A percentile compares a stretch with the other conserved stretches of the same genome.
Conservation (phyloP, 192 early-diverging fungal genomes). For the Rhizophlyctis rosea region DNA sequence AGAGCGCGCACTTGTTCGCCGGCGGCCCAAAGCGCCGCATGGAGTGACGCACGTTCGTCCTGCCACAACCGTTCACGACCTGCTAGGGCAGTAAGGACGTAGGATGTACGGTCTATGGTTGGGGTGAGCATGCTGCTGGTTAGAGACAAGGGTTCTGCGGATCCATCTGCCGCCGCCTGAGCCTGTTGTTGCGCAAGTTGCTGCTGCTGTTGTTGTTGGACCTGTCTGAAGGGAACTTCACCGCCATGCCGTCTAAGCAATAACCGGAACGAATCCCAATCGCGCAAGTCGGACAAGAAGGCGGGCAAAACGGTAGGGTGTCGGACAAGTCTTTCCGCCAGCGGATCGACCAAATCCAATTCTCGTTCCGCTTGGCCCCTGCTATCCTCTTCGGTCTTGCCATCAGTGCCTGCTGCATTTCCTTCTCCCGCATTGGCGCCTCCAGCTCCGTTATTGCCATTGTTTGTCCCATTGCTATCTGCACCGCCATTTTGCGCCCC, state of each 20-base stretch:
- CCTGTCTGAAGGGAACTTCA: conserved; percentile 6
- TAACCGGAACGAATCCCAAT: conserved; percentile 34
- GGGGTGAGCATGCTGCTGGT: background rate
- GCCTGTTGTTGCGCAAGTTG: background rate
- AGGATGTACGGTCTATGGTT: background rate
- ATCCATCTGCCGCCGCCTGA: background rate
- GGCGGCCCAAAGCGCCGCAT: conserved; percentile 25
- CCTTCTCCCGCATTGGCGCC: background rate
- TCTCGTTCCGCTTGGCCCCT: background rate
- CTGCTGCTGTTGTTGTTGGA: conserved; percentile 1
- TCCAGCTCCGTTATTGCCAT: background rate
- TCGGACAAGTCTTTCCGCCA: conserved; percentile 22
- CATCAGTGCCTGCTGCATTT: background rate
- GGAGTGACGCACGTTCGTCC: conserved; percentile 25
- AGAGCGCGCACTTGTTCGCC: conserved; percentile 28
- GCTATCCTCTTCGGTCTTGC: background rate
- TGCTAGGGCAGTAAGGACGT: conserved; percentile 12
- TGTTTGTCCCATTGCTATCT: background rate
- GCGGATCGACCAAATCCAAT: conserved; percentile 23
- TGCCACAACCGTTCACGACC: conserved; percentile 26
- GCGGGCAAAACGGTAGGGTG: conserved; percentile 25
- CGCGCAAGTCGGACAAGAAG: conserved; percentile 27
- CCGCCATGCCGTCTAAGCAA: conserved; percentile 25
- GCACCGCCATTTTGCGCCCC: background rate
- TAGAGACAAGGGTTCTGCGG: background rate